These are phyloP conservation scores for Hibiscus trionum DNA, from an alignment of 345 rosid species.

Conservation along the genomic window DNA sequence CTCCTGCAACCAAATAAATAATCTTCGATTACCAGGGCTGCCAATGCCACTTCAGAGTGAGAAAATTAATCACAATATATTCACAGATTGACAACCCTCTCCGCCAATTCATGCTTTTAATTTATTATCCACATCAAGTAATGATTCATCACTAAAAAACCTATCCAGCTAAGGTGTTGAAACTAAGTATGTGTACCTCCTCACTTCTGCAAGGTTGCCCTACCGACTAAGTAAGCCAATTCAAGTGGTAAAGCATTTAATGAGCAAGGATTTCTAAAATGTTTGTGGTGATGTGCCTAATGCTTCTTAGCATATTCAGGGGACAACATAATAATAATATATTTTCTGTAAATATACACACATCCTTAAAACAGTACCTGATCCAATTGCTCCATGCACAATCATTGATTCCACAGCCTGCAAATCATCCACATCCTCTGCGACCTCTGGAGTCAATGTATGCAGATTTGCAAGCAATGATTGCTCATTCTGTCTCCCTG, in stretches of 20 bases:
- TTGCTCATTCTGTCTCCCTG: constrained; percentile 41
- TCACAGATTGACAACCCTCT: neutral
- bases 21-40: neutral
- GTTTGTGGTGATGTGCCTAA: neutral
- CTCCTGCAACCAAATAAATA: constrained; percentile 30
- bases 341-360: constrained; percentile 2
- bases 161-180: neutral
- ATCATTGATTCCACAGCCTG: constrained; percentile 58
- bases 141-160: neutral
- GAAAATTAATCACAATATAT: neutral
- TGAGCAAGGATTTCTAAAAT: neutral
- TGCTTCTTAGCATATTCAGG: neutral
- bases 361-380: constrained; percentile 30
- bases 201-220: neutral
- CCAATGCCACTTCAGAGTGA: neutral
- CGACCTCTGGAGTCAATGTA: constrained; percentile 63
- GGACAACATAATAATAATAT: neutral
- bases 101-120: neutral
- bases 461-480: constrained; percentile 41
- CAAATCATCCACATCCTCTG: constrained; percentile 51
- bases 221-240: neutral
- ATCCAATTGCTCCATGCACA: constrained; percentile 62
- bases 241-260: neutral
- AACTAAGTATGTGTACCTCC: neutral
- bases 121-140: neutral